These are phyloP conservation scores for Phanerochaete carnosa DNA, from an alignment of 768 basidiomycete genomes.

Conservation along the genomic window DNA sequence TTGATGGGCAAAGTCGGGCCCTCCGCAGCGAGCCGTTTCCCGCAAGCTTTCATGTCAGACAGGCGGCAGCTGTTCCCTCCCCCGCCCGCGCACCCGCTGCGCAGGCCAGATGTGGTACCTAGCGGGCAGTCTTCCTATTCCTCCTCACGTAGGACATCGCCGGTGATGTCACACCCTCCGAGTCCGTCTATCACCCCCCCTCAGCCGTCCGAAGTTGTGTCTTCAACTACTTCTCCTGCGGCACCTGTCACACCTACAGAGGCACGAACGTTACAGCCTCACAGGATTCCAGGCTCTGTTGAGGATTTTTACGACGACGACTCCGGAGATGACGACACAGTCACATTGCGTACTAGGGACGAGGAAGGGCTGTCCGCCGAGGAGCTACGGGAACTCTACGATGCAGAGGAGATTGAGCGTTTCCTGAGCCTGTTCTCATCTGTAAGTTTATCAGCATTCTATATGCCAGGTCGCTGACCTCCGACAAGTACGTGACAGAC, in stretches of 20 bases:
- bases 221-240: neutral
- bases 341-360: neutral
- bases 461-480: neutral
- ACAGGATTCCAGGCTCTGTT: neutral
- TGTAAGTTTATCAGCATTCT: conserved; percentile 33
- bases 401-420: conserved; percentile 60
- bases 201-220: neutral
- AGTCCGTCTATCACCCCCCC: neutral
- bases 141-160: neutral
- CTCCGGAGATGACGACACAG: neutral
- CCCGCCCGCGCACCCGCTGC: neutral
- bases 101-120: neutral
- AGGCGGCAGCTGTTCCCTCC: neutral
- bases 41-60: neutral
- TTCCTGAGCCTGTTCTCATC: conserved; percentile 60
- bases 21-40: neutral
- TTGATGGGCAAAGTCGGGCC: neutral
- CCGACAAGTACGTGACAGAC: conserved; percentile 55
- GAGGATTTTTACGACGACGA: neutral
- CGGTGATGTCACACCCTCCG: neutral
- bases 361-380: conserved; percentile 43
- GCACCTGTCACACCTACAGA: neutral
- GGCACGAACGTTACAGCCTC: neutral
- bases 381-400: conserved; percentile 55
- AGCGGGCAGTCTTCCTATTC: neutral